Evolutionary conservation across 306 rosid species (phyloP).

Genomic region (Sphenostylis stenocarpa): DNA sequence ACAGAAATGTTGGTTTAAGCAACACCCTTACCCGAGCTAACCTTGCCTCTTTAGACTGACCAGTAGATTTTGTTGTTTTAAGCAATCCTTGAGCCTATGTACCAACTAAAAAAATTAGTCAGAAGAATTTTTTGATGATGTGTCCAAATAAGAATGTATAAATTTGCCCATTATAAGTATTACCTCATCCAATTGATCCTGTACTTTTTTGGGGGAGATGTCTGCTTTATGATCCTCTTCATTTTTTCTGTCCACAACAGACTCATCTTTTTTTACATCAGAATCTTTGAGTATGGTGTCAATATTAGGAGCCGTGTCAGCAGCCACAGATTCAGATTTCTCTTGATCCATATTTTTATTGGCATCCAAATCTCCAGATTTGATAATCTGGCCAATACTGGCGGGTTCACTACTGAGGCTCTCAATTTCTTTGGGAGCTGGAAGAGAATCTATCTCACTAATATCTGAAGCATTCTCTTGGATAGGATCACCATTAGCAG

Average conservation of each 20-base stretch:
- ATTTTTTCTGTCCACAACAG: conserved; percentile 42
- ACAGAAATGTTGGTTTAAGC: conserved; percentile 24
- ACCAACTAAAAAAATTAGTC: conserved; percentile 61
- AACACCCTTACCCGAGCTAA: conserved; percentile 82
- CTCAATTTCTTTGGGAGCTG: conserved; percentile 44
- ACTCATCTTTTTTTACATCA: conserved; percentile 47
- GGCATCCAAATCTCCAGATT: conserved; percentile 45
- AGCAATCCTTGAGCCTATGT: conserved; percentile 96
- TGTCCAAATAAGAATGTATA: background rate
- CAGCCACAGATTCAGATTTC: conserved; percentile 46
- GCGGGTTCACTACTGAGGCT: conserved; percentile 41
- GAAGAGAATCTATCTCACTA: conserved; percentile 48
- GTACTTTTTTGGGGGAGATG: conserved; percentile 53
- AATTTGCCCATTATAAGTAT: conserved; percentile 35
- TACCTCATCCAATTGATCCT: conserved; percentile 96
- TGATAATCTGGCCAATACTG: conserved; percentile 43
- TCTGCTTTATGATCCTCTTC: conserved; percentile 58
- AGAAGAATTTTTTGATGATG: conserved; percentile 40
- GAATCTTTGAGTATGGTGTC: conserved; percentile 45
- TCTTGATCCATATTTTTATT: conserved; percentile 45
- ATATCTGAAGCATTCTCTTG: conserved; percentile 47
- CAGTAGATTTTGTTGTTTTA: conserved; percentile 80
- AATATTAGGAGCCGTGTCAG: conserved; percentile 37
- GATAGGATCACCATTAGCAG: conserved; percentile 49
- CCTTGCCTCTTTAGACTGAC: conserved; percentile 99